Conservation (phyloP, 805 yeast species). For the Yarrowia phangngaensis region DNA sequence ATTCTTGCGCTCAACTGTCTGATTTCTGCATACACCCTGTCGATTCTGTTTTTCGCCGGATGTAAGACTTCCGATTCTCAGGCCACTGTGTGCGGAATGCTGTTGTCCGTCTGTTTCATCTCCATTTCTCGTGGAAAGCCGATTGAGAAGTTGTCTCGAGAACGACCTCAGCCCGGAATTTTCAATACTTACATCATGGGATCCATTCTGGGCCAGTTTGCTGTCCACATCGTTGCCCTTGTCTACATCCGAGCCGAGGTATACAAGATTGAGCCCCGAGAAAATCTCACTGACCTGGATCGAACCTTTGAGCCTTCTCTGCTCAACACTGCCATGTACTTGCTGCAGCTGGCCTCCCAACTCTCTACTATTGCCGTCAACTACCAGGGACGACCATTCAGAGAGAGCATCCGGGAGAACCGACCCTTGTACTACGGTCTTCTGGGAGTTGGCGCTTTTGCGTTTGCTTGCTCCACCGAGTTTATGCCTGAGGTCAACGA, state of each 20-base stretch:
- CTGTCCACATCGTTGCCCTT: constrained; percentile 79
- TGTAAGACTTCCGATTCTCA: constrained; percentile 98
- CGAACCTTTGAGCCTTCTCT: constrained; percentile 84
- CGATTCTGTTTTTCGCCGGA: constrained; percentile 93
- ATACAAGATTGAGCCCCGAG: constrained; percentile 87
- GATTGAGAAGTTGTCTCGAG: constrained; percentile 78
- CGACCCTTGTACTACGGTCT: constrained; percentile 97
- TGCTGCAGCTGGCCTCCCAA: constrained; percentile 91
- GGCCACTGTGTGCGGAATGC: constrained; percentile 92
- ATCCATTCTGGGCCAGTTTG: constrained; percentile 93
- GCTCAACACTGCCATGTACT: constrained; percentile 92
- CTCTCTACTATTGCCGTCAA: constrained; percentile 97
- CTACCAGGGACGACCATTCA: constrained; percentile 95
- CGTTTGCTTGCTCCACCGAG: constrained; percentile 89
- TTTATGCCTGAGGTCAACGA: constrained; percentile 91
- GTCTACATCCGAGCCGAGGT: constrained; percentile 80
- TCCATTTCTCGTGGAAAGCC: constrained; percentile 94
- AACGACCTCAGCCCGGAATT: constrained; percentile 96
- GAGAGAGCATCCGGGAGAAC: constrained; percentile 84
- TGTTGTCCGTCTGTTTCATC: constrained; percentile 89
- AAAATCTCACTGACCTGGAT: constrained; percentile 83
- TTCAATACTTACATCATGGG: constrained; percentile 97
- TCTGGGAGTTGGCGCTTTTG: constrained; percentile 82
- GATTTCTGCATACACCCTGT: constrained; percentile 91
- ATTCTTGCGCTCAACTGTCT: constrained; percentile 94